Conservation (phyloP, 306 rosid genomes). For the Hippophae tibetana region DNA sequence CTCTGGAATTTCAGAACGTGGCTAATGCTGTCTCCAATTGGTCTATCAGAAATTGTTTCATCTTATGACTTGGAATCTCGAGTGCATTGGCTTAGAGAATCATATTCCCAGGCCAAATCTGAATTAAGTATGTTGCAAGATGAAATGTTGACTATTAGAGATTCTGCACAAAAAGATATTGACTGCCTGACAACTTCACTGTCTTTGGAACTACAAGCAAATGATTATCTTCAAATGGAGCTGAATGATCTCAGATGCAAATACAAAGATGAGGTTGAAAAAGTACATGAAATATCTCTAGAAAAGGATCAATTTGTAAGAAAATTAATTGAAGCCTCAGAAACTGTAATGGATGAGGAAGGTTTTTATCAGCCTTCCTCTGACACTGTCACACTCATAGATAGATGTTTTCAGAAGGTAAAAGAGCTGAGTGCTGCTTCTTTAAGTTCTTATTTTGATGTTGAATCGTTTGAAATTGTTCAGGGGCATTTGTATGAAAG, state of each 20-base stretch:
- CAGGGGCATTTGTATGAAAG: slow-evolving; percentile 56
- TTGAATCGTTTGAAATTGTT: slow-evolving; percentile 54
- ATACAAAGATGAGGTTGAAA: slow-evolving; percentile 37
- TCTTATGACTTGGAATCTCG: slow-evolving; percentile 60
- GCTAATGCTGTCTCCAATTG: slow-evolving; percentile 43
- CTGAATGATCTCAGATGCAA: slow-evolving; percentile 45
- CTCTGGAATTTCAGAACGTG: slow-evolving; percentile 44
- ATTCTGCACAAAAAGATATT: slow-evolving; percentile 42
- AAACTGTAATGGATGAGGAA: slow-evolving; percentile 41
- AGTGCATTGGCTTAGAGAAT: slow-evolving; percentile 60
- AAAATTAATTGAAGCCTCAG: slow-evolving; percentile 53
- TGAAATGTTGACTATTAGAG: slow-evolving; percentile 48
- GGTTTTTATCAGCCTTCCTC: slow-evolving; percentile 31
- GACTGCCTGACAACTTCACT: slow-evolving; percentile 49
- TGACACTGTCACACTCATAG: slow-evolving; percentile 27
- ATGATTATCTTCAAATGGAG: slow-evolving; percentile 55
- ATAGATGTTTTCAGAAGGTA: slow-evolving; percentile 42
- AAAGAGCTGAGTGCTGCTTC: slow-evolving; percentile 40
- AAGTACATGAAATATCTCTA: slow-evolving; percentile 39
- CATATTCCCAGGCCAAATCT: slow-evolving; percentile 42
- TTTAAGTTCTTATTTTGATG: slow-evolving; percentile 33
- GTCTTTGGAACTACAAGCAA: slow-evolving; percentile 54
- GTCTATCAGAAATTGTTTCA: slow-evolving; percentile 58
- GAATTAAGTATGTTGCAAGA: slow-evolving; percentile 34
- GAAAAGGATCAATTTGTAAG: slow-evolving; percentile 60